These are phyloP conservation scores for Suillus ampliporus DNA, from an alignment of 768 basidiomycete genomes.

Conservation along the genomic window DNA sequence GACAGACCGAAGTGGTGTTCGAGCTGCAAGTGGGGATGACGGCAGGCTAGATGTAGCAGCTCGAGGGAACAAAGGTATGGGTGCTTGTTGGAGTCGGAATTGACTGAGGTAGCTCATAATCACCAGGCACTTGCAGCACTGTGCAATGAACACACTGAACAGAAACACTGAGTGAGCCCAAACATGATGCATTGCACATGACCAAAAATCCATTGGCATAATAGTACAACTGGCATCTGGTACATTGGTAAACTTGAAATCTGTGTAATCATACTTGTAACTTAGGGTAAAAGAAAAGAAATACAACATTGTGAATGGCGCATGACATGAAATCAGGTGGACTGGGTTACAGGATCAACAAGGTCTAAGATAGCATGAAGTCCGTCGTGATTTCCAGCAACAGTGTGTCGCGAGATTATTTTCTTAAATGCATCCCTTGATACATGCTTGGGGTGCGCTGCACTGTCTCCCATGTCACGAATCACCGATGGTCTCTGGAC, in stretches of 20 bases:
- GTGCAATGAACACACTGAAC: not conserved
- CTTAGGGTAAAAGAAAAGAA: not conserved
- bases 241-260: conserved; percentile 3
- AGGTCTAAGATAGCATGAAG: not conserved
- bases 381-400: not conserved
- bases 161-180: not conserved
- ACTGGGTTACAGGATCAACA: not conserved
- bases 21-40: not conserved
- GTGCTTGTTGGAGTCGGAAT: not conserved
- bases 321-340: not conserved
- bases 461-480: not conserved
- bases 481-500: not conserved
- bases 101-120: not conserved
- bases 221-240: too few relatives aligned
- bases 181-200: not conserved
- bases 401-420: not conserved
- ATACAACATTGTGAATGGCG: not conserved
- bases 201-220: not conserved
- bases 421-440: not conserved
- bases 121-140: too few relatives aligned
- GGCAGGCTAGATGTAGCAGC: not conserved
- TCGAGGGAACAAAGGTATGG: not conserved
- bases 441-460: not conserved
- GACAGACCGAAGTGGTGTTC: not conserved
- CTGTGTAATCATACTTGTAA: not conserved